Conservation (phyloP, 2,329 filamentous ascomycete species). For the Herpotrichia juniperi region DNA sequence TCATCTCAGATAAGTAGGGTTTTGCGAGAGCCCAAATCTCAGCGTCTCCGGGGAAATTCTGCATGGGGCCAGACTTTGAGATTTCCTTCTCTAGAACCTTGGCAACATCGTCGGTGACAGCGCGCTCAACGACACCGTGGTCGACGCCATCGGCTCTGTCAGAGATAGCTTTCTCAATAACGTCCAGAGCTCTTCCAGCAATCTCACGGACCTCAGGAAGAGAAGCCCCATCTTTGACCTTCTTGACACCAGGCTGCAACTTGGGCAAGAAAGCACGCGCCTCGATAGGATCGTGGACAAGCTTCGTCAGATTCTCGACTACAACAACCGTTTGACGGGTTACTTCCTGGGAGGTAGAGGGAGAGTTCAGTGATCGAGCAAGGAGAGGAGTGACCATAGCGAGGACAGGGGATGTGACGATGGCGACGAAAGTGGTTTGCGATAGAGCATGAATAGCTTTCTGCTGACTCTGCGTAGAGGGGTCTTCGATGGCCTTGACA, state of each 20-base stretch:
- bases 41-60: conserved; percentile 65
- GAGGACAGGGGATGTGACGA: conserved; percentile 93
- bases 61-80: conserved; percentile 69
- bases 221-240: conserved; percentile 84
- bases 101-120: conserved; percentile 73
- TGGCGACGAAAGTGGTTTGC: conserved; percentile 96
- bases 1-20: conserved; percentile 80
- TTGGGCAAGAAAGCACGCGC: conserved; percentile 94
- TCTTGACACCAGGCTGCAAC: conserved; percentile 90
- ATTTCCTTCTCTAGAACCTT: conserved; percentile 78
- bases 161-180: conserved; percentile 93
- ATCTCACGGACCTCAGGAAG: conserved; percentile 94
- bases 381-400: conserved; percentile 93
- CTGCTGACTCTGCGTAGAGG: conserved; percentile 83
- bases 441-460: conserved; percentile 97
- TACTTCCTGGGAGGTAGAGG: conserved; percentile 89
- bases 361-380: conserved; percentile 91
- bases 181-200: conserved; percentile 77
- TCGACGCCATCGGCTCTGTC: conserved; percentile 60
- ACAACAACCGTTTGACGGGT: conserved; percentile 95
- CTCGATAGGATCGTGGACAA: conserved; percentile 95
- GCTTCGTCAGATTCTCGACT: conserved; percentile 96
- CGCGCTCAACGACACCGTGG: conserved; percentile 65
- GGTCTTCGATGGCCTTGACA: conserved; percentile 94
- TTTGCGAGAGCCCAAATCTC: conserved; percentile 70